phyloP scores from a whole-genome alignment of 140 eudicot genomes.

The Senecio squalidus region DNA sequence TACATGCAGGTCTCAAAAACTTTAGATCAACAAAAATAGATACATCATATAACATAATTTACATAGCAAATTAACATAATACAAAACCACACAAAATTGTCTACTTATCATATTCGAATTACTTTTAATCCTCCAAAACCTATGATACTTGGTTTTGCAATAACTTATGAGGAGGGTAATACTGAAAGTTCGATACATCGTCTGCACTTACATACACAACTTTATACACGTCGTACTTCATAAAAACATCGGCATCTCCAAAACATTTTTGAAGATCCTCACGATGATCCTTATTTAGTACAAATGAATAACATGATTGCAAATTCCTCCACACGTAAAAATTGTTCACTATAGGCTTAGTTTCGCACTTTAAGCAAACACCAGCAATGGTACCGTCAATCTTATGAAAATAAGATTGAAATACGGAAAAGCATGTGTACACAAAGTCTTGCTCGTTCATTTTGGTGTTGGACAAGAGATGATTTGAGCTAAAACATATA shows the following conservation, averaged over 20 bases:
- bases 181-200: constrained; percentile 16
- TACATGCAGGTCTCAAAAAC: background rate
- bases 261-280: constrained; percentile 32
- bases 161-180: constrained; percentile 38
- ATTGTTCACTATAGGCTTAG: constrained; percentile 11
- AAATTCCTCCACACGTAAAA: constrained; percentile 56
- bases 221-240: constrained; percentile 54
- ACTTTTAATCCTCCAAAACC: constrained; percentile 17
- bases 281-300: constrained; percentile 34
- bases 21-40: background rate
- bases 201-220: constrained; percentile 70
- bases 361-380: constrained; percentile 39
- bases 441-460: constrained; percentile 26
- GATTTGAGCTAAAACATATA: constrained; percentile 33
- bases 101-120: background rate
- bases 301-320: constrained; percentile 43
- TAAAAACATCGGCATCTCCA: constrained; percentile 25
- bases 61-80: background rate
- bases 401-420: constrained; percentile 38
- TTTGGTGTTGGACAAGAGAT: constrained; percentile 17
- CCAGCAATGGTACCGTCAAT: constrained; percentile 53
- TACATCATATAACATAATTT: background rate
- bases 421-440: constrained; percentile 47
- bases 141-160: constrained; percentile 22
- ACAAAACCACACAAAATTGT: background rate